Conservation (phyloP, 345 rosid genomes). For the Melaleuca quinquenervia region DNA sequence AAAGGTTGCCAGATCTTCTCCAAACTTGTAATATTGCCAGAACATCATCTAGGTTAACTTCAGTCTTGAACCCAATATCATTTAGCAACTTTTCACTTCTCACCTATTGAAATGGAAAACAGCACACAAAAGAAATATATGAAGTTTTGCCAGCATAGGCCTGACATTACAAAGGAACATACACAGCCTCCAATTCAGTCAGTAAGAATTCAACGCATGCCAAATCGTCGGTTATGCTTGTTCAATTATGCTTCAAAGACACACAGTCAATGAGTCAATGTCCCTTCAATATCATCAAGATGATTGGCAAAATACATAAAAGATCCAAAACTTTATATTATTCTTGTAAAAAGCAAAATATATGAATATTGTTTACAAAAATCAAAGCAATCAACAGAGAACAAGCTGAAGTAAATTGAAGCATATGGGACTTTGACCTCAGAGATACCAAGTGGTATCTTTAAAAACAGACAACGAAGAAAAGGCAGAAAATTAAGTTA, state of each 20-base stretch:
- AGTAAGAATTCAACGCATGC: not conserved
- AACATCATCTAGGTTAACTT: slow-evolving; percentile 25
- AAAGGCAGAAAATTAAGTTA: not conserved
- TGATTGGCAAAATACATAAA: not conserved
- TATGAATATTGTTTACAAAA: not conserved
- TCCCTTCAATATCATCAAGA: not conserved
- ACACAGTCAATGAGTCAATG: not conserved
- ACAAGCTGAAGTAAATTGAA: not conserved
- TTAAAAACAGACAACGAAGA: not conserved
- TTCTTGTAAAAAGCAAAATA: not conserved
- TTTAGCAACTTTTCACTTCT: slow-evolving; percentile 16
- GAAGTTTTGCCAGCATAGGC: not conserved
- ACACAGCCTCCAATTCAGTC: not conserved
- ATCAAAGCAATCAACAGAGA: not conserved
- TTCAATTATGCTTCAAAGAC: not conserved
- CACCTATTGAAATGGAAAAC: slow-evolving; percentile 11
- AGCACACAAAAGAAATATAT: not conserved
- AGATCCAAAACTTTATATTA: not conserved
- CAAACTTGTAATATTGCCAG: slow-evolving; percentile 13
- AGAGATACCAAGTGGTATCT: not conserved
- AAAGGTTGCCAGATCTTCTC: slow-evolving; percentile 17
- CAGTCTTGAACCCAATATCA: slow-evolving; percentile 31
- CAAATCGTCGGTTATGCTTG: not conserved
- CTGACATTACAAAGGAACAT: not conserved
- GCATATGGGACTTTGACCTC: not conserved